A percentile compares a stretch with the other conserved stretches of the same genome.
Conservation (phyloP, 345 rosid species). For the Eucalyptus brandiana region DNA sequence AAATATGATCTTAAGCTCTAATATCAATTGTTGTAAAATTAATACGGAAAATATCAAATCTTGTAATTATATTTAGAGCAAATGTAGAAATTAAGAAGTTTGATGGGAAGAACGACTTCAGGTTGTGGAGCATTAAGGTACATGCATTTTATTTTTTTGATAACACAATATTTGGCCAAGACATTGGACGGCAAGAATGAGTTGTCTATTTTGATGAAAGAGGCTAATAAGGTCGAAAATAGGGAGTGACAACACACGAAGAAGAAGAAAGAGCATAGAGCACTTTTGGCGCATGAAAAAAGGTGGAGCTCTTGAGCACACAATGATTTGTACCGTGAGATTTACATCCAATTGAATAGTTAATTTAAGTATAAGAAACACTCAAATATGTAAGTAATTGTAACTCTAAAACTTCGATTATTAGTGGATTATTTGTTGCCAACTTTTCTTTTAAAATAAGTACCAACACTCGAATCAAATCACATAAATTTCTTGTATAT, state of each 20-base stretch:
- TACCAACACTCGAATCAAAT: too few relatives aligned
- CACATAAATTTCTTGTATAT: accelerated
- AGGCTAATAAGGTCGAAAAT: background rate
- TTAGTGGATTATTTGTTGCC: too few relatives aligned
- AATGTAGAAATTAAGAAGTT: background rate
- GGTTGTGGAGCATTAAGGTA: background rate
- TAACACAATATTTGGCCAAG: background rate
- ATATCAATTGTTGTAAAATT: background rate
- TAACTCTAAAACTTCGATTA: too few relatives aligned
- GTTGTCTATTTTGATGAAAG: background rate
- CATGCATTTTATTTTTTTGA: too few relatives aligned
- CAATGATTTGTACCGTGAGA: background rate
- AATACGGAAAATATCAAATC: background rate
- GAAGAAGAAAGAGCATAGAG: background rate
- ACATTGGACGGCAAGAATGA: background rate
- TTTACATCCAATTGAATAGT: too few relatives aligned
- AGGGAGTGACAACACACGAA: background rate
- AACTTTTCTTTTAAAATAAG: too few relatives aligned
- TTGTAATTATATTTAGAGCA: background rate
- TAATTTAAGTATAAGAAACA: too few relatives aligned
- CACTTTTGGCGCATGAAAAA: background rate
- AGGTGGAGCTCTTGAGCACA: background rate
- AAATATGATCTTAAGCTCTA: background rate
- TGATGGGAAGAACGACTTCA: too few relatives aligned
- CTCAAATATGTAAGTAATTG: too few relatives aligned